Evolutionary conservation across 768 basidiomycete genomes (phyloP).

Genomic region (Hygrophorus russula): DNA sequence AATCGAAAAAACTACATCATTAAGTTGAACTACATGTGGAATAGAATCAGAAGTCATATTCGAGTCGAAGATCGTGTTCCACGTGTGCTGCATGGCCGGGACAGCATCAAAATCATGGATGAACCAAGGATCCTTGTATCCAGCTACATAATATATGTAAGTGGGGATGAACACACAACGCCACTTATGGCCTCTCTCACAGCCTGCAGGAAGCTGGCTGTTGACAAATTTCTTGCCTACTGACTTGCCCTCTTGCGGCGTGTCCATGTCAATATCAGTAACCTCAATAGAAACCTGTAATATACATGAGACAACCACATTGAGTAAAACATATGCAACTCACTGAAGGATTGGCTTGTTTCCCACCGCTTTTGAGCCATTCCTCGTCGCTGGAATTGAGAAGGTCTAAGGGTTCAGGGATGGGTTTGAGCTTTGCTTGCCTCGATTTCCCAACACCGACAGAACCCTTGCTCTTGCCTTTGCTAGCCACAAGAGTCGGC

Average conservation of each 20-base stretch:
- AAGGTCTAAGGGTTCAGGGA: too few species aligned
- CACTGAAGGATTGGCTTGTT: too few species aligned
- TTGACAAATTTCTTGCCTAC: not conserved
- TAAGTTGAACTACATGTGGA: not conserved
- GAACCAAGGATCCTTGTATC: constrained; percentile 4
- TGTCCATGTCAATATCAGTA: not conserved
- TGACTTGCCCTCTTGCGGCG: not conserved
- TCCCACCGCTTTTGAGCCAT: too few species aligned
- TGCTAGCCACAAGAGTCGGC: too few species aligned
- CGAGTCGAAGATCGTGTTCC: not conserved
- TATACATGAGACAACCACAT: not conserved
- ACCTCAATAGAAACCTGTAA: not conserved
- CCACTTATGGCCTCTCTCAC: not conserved
- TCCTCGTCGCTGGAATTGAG: too few species aligned
- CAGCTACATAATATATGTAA: constrained; percentile 2
- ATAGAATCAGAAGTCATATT: not conserved
- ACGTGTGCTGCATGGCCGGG: constrained; percentile 1
- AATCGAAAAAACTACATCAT: not conserved
- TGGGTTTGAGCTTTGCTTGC: too few species aligned
- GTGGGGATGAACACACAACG: constrained; percentile 3
- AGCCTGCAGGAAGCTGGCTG: not conserved
- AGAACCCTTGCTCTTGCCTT: too few species aligned
- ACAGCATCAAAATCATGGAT: constrained; percentile 1
- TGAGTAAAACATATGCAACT: too few species aligned
- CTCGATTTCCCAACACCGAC: too few species aligned